Base-by-base conservation (phyloP, 2,329 filamentous ascomycete species). In the Talaromyces amestolkiae region DNA sequence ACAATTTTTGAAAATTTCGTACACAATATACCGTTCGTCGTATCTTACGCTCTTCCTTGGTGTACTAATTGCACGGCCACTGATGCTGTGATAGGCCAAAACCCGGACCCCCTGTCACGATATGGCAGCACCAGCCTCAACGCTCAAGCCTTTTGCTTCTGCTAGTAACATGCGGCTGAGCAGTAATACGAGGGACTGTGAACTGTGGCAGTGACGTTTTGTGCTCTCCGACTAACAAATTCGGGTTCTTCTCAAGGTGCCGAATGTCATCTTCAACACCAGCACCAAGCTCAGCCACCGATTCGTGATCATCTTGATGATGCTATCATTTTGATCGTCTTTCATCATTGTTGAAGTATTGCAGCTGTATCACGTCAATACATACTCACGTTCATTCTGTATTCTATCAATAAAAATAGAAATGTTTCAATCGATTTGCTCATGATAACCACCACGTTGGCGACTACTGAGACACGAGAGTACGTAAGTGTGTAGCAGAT, bases 391-490 rank as follows among this genome's bases (percentile, higher is more conserved):
- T 15, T 45, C 10, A 4, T 22, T 53, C 15, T 33, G 49, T 53
- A 53, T 33, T 31, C 3, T 53, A 33, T 51, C 2, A 2, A 56
- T 33, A 39, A 22, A 39, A 37, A 56, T 56, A 56, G 33, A 54
- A 22, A 27, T 61, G 45, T 51, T 54, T 62, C 60, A 41, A 27
- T 9, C 45, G 35, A 41, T 15, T 56, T 63, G 37, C 24, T 56
- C 27, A 47, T 54, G 49, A 22, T 19, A 43, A 56, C 10, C 22
- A 35, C n/a, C 33, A 35, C 11, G 11, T 27, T 45, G 51, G 39
- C 61, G 51, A 63, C 51, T 63, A 45, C 61, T 63, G 51, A 63
- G 37, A 63, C 61, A 35, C 47, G 22, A 51, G 11, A 51, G 45
- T 11, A 37, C 22, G 9, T 15, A 13, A 43, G 39, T 22, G n/a